Percentiles rank a stretch among this genome's conserved stretches.
phyloP scores from a whole-genome alignment of 345 rosid genomes.

The Rubroshorea leprosula region DNA sequence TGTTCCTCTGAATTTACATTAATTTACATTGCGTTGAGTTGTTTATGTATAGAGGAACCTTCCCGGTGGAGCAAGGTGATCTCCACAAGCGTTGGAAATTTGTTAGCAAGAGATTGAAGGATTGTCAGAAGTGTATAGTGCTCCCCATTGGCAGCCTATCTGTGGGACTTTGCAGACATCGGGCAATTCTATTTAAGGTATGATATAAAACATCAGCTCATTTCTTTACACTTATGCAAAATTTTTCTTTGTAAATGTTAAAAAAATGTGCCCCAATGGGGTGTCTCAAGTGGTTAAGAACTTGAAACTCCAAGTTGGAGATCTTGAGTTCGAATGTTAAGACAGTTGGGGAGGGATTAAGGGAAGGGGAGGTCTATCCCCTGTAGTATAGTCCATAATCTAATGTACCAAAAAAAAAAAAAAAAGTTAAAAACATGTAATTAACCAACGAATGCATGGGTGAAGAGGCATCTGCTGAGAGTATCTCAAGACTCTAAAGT shows the following conservation, averaged over 20 bases:
- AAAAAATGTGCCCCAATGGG: too few relatives aligned
- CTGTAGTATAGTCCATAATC: too few relatives aligned
- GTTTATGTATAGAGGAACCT: slow-evolving; percentile 56
- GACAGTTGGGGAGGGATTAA: too few relatives aligned
- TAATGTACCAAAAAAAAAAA: too few relatives aligned
- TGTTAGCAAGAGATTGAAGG: slow-evolving; percentile 62
- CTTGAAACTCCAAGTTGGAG: too few relatives aligned
- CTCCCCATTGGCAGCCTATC: slow-evolving; percentile 85
- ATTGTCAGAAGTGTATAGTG: slow-evolving; percentile 63
- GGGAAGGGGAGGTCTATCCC: too few relatives aligned
- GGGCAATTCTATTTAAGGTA: slow-evolving; percentile 94
- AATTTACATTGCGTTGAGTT: slow-evolving; percentile 7
- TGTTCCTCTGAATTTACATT: background rate
- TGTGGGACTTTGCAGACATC: slow-evolving; percentile 87
- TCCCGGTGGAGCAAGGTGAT: slow-evolving; percentile 74
- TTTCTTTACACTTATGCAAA: background rate
- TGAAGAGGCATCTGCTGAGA: too few relatives aligned
- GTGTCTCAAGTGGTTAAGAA: too few relatives aligned
- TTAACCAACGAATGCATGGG: too few relatives aligned
- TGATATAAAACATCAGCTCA: background rate
- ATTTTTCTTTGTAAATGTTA: background rate
- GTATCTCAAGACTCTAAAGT: too few relatives aligned
- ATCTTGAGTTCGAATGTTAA: too few relatives aligned
- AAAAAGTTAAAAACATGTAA: too few relatives aligned
- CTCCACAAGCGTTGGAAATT: slow-evolving; percentile 78